These are phyloP conservation scores for Stemphylium beticola DNA, from an alignment of 2,329 filamentous ascomycete genomes.

Conservation along the genomic window DNA sequence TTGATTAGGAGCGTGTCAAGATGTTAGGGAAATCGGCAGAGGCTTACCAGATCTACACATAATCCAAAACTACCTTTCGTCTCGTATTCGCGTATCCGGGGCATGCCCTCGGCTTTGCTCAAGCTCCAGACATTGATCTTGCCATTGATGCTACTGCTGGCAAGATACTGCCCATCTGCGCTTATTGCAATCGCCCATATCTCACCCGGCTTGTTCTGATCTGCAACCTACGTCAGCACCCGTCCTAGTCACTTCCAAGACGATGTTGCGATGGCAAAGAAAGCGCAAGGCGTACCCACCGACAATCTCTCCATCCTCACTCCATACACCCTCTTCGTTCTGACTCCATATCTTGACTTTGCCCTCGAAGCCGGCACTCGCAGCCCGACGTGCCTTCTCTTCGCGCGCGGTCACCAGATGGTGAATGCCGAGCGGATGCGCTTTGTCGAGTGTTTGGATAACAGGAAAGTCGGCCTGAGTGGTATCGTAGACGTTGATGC, in stretches of 20 bases:
- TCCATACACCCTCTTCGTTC: slow-evolving; percentile 60
- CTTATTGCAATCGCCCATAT: slow-evolving; percentile 89
- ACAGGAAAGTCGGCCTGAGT: slow-evolving; percentile 74
- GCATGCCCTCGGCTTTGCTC: slow-evolving; percentile 56
- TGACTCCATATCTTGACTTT: slow-evolving; percentile 83
- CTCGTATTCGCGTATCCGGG: slow-evolving; percentile 82
- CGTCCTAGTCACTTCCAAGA: background rate
- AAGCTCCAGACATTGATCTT: slow-evolving; percentile 87
- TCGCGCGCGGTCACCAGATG: slow-evolving; percentile 76
- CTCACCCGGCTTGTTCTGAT: slow-evolving; percentile 68
- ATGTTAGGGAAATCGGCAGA: background rate
- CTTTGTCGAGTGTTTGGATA: slow-evolving; percentile 77
- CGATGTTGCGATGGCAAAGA: slow-evolving; percentile 9
- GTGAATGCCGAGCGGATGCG: slow-evolving; percentile 89
- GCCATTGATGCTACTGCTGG: slow-evolving; percentile 87
- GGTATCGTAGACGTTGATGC: slow-evolving; percentile 80
- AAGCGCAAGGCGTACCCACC: slow-evolving; percentile 38
- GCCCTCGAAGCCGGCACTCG: slow-evolving; percentile 87
- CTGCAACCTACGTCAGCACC: slow-evolving; percentile 34
- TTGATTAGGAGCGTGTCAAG: background rate
- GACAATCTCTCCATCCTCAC: slow-evolving; percentile 57
- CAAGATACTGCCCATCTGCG: slow-evolving; percentile 81
- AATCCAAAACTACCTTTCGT: slow-evolving; percentile 92
- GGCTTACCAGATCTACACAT: slow-evolving; percentile 75
- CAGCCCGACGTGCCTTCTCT: slow-evolving; percentile 68